Evolutionary conservation across 805 yeast genomes (phyloP).

Genomic region (Clavispora phyllophila): DNA sequence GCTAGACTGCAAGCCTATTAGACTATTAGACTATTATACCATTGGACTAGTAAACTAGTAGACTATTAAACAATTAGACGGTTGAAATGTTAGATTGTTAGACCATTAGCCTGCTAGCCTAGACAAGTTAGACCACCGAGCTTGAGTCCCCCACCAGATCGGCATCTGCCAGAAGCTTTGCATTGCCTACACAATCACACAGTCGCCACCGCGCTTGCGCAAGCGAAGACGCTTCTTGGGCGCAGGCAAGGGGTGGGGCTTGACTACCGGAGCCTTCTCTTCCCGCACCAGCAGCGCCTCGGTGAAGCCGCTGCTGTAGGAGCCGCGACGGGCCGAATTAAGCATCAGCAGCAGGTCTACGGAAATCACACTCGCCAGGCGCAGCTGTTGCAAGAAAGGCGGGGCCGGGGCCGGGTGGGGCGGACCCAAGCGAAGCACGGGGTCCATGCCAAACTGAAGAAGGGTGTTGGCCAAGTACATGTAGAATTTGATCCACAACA

Average conservation of each 20-base stretch:
- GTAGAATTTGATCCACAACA: conserved; percentile 67
- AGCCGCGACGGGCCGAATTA: conserved; percentile 6
- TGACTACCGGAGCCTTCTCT: neutral
- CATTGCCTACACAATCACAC: conserved; percentile 11
- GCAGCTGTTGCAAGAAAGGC: neutral
- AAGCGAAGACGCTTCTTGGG: conserved; percentile 6
- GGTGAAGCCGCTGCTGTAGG: conserved; percentile 8
- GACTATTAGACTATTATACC: too few species aligned
- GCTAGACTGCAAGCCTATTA: too few species aligned
- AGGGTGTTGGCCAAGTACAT: conserved; percentile 64
- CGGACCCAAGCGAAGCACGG: conserved; percentile 23
- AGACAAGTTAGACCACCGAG: too few species aligned
- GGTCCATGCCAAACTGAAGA: conserved; percentile 56
- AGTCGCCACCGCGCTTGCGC: conserved; percentile 8
- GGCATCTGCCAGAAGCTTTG: too few species aligned
- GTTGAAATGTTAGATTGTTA: too few species aligned
- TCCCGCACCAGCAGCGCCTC: neutral
- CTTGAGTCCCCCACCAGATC: too few species aligned
- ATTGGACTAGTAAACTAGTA: too few species aligned
- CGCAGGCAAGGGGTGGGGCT: conserved; percentile 1
- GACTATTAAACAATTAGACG: too few species aligned
- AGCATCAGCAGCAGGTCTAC: conserved; percentile 7
- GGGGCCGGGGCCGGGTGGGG: neutral
- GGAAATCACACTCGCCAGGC: conserved; percentile 3
- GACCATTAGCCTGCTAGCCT: too few species aligned